Percentiles rank a stretch among this genome's conserved stretches.
Evolutionary conservation across 2,329 filamentous ascomycete genomes (phyloP).

Genomic region (Hypoxylon sp.): DNA sequence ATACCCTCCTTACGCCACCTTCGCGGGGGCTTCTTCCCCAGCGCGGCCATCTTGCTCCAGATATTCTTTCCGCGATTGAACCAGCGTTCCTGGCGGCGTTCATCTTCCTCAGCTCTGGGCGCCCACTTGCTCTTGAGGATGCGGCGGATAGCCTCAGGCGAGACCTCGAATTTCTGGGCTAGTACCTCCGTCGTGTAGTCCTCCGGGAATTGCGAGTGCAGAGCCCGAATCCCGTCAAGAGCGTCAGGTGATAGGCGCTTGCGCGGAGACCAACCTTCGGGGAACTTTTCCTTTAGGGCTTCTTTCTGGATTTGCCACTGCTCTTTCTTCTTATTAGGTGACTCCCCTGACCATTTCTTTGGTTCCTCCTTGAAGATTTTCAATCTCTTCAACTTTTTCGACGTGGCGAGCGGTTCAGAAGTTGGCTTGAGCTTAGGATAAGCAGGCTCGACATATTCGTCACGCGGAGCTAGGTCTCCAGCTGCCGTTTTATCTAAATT

Average conservation of each 20-base stretch:
- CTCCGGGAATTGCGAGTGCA: slow-evolving; percentile 83
- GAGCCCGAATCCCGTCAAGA: slow-evolving; percentile 86
- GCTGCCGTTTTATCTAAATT: slow-evolving; percentile 36
- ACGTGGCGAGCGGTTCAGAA: slow-evolving; percentile 27
- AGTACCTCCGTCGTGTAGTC: slow-evolving; percentile 82
- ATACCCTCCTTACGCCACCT: slow-evolving; percentile 72
- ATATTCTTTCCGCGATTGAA: slow-evolving; percentile 71
- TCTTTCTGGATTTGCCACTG: slow-evolving; percentile 83
- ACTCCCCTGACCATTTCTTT: slow-evolving; percentile 14
- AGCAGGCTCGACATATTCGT: slow-evolving; percentile 14
- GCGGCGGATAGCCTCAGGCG: slow-evolving; percentile 86
- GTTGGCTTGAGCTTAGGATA: slow-evolving; percentile 30
- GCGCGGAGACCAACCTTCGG: slow-evolving; percentile 83
- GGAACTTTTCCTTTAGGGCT: slow-evolving; percentile 83
- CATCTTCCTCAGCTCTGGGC: slow-evolving; percentile 70
- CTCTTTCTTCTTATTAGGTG: slow-evolving; percentile 57
- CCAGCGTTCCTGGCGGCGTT: slow-evolving; percentile 73
- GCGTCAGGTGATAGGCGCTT: slow-evolving; percentile 94
- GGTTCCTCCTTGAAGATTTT: slow-evolving; percentile 48
- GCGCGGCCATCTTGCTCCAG: slow-evolving; percentile 72
- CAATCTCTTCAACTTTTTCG: slow-evolving; percentile 46
- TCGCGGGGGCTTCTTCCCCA: slow-evolving; percentile 73
- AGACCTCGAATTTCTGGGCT: slow-evolving; percentile 85
- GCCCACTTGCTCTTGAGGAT: slow-evolving; percentile 87
- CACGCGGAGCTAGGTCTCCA: slow-evolving; percentile 56